Base-by-base conservation (phyloP, 164 flowering plant species). In the Brasenia schreberi region DNA sequence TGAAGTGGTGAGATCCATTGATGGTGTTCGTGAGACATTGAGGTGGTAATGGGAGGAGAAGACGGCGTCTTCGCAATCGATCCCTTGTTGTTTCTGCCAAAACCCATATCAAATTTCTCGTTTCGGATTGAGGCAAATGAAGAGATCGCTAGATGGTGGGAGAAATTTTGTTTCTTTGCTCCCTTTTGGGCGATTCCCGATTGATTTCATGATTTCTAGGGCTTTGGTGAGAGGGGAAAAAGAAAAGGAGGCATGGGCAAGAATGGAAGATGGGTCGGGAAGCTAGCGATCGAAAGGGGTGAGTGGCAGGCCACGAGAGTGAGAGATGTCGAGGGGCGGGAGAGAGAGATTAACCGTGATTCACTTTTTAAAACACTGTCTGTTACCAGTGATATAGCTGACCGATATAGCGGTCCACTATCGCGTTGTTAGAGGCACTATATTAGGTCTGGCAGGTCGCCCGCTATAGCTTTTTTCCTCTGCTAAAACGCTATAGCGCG, bases 1-100 rank as follows among this genome's bases (percentile, higher is more conserved):
- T 83, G 79, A 89, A 91, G 64, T 87, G 84, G 75, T 91, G 97
- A 4, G 90, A 81, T 16, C 96, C 97, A 53, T 84, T 82, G 5
- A 87, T 78, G 7, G 96, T 89, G 43, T 91, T 87, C 4, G 88
- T 87, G 5, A 82, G 97, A 84, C 5, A 84, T 77, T 33, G 97
- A 89, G 0, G 87, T 64, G 11, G 97, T 78, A 9, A 49, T 14
- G 10, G 56, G 56, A 49, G 56, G 56, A 14, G 56, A 49, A 14
- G 56, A 49, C 12, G 56, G 16, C 12, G 16, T 49, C 56, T 49
- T 49, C 12, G 56, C 16, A 5, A 49, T 49, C 12, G 56, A 49
- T 49, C 56, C 56, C 56, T 9, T 49, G 56, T 0, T 9, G 56
- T 49, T 49, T 49, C 16, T 9, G 56, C 56, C 56, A 49, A 49